Percentiles rank a stretch among this genome's conserved stretches.
phyloP scores from a whole-genome alignment of 768 basidiomycete genomes.

The Xerocomellus intermedius region DNA sequence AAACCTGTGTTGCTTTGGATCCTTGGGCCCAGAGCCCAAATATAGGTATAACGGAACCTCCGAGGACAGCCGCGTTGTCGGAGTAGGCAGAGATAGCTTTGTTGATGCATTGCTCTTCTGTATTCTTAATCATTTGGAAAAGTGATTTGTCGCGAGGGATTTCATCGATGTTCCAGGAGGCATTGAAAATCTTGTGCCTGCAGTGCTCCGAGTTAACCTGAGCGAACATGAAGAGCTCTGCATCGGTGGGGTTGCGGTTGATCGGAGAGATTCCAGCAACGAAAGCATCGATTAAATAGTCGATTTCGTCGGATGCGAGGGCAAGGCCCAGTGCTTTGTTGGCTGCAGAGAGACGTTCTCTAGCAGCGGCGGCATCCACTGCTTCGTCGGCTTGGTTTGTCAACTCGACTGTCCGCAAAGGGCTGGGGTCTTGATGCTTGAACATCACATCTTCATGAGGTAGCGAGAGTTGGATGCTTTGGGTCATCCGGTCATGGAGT shows the following conservation, averaged over 20 bases:
- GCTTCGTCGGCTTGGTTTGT: conserved; percentile 22
- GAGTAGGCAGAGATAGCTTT: conserved; percentile 97
- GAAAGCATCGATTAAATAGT: conserved; percentile 89
- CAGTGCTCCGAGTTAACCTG: conserved; percentile 99
- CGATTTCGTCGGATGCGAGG: conserved; percentile 83
- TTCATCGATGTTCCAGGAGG: conserved; percentile 89
- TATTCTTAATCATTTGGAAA: conserved; percentile 97
- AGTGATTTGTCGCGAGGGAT: conserved; percentile 63
- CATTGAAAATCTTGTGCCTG: conserved; percentile 99
- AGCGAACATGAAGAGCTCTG: conserved; percentile 99
- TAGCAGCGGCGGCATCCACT: conserved; percentile 42
- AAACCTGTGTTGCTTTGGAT: conserved; percentile 38
- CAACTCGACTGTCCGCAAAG: conserved; percentile 73
- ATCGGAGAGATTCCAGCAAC: conserved; percentile 65
- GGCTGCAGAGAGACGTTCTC: conserved; percentile 64
- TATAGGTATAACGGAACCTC: conserved; percentile 65
- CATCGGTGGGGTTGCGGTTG: conserved; percentile 88
- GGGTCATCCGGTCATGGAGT: conserved; percentile 97
- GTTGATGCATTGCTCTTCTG: conserved; percentile 68
- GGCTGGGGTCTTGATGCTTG: conserved; percentile 56
- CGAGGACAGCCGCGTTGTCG: conserved; percentile 95
- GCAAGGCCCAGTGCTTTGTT: conserved; percentile 90
- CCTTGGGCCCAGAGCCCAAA: conserved; percentile 55
- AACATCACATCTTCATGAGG: conserved; percentile 64
- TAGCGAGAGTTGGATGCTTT: conserved; percentile 56